Base-by-base conservation (phyloP, 129 eudicot genomes). In the Pseudognaphalium luteoalbum region DNA sequence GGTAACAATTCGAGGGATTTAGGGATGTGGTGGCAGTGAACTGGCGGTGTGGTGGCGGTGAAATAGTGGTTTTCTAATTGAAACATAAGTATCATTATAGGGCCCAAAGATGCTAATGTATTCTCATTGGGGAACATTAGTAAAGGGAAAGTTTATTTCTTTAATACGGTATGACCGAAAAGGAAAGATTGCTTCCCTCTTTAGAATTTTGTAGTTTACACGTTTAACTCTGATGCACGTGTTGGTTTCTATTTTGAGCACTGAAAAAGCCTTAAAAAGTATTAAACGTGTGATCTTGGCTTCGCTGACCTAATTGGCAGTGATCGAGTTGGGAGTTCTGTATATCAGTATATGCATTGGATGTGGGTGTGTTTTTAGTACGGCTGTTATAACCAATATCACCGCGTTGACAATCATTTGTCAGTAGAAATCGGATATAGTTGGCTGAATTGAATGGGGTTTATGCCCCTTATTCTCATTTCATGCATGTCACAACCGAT, bases 61-160 rank as follows among this genome's bases (percentile, higher is more conserved):
- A 3, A 10, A 59, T 20, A 10, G 65, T 72, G 72, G 56, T 47
- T 4, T 50, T 33, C 7, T 67, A 41, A 29, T 32, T 1, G 29
- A 70, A 58, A 77, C 44, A 57, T 30, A 32, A 30, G 76, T 70
- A 78, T 70, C 54, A 60, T 7, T 70, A 72, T 65, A 79, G 82
- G 77, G 72, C 72, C 82, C 41, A 19, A 64, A 76, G 34, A 51
- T 66, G 52, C 34, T 17, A 60, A 34, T 76, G 34, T 7, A 52
- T 77, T 52, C 61, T 12, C 44, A 52, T 25, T 72, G 73, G 83
- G 82, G 78, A 72, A 79, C 83, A 72, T 34, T 72, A 64, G 58
- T 65, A 72, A 72, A 72, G 78, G 47, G 78, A 44, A 72, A 72
- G 68, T 79, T 57, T 54, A 2, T 72, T 8, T 72, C 52, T 79